phyloP scores from a whole-genome alignment of 2,329 filamentous ascomycete species.

The Dactylella cylindrospora region DNA sequence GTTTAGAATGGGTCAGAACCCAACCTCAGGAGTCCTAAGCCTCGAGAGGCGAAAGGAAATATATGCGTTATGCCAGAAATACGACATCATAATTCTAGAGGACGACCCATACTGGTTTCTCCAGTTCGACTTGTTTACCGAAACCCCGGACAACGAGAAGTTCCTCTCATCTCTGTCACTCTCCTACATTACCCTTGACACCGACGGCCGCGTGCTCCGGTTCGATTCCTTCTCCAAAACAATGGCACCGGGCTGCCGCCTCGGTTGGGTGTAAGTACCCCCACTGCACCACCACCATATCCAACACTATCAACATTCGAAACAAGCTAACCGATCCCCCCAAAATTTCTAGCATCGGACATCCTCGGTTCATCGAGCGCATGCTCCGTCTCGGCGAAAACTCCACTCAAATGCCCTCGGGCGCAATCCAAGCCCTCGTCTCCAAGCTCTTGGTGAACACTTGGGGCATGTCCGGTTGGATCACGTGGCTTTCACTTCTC shows the following conservation, averaged over 20 bases:
- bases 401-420: slow-evolving; percentile 79
- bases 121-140: slow-evolving; percentile 67
- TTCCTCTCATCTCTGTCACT: slow-evolving; percentile 57
- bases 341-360: slow-evolving; percentile 60
- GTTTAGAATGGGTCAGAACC: slow-evolving; percentile 75
- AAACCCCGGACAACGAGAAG: slow-evolving; percentile 45
- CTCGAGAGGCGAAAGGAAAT: slow-evolving; percentile 73
- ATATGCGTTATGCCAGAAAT: slow-evolving; percentile 76
- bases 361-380: slow-evolving; percentile 75
- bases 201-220: slow-evolving; percentile 81
- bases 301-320: neutral
- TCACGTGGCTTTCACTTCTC: slow-evolving; percentile 84
- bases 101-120: slow-evolving; percentile 97
- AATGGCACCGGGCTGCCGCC: slow-evolving; percentile 80
- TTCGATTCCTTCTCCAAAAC: slow-evolving; percentile 95
- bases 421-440: slow-evolving; percentile 83
- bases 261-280: slow-evolving; percentile 71
- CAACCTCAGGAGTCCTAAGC: slow-evolving; percentile 74
- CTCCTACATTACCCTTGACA: slow-evolving; percentile 78
- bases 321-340: neutral
- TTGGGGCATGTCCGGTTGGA: slow-evolving; percentile 84
- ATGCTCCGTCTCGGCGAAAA: slow-evolving; percentile 73
- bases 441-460: slow-evolving; percentile 75
- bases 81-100: slow-evolving; percentile 87
- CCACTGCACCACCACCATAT: neutral